Base-by-base conservation (phyloP, 1,284 basidiomycete species). In the Porodaedalea pini region DNA sequence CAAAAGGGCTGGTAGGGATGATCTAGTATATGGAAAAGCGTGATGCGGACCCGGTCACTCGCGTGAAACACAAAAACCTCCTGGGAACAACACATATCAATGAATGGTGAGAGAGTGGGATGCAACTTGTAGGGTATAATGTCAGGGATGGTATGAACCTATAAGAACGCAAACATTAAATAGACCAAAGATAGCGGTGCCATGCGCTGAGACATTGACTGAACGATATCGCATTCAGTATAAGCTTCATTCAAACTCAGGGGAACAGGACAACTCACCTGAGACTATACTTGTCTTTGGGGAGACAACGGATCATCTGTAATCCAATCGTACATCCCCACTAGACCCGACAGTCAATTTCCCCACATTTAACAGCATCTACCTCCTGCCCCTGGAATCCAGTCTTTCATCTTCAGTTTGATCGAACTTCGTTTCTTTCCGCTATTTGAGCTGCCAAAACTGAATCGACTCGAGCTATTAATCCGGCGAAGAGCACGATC, bases 401-500 rank as follows among this genome's bases (percentile, higher is more conserved):
- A 85, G 62, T 72, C 76, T 67, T 77, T 82, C 61, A 86, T 68
- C 68, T 77, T 83, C 51, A 87, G 69, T 67, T 78, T 86, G 57
- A 82, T 77, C 19, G 79, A 73, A 55, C 76, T 80, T 66, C 78
- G 80, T 66, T 77, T 77, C 52, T 83, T 81, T 43, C 78, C 72
- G 21, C 79, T 80, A 66, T 83, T 87, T 45, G 89, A 73, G 66
- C 88, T 63, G 13, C 61, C 61, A 53, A 91, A 91, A 67, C 88
- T 90, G 60, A 90, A 73, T 53, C 86, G 83, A 68, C 89, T 91
- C 15, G 88, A 88, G 68, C 88, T 90, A 63, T 87, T 90, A 37
- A 94, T 91, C 66, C 92, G 81, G 56, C 92, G 82, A 41, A 97
- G 75, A 11, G 92, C 90, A 55, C 96, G 82, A 71, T 98, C 96